A percentile compares a stretch with the other conserved stretches of the same genome.
Conservation (phyloP, 371 early-diverging fungal species). For the Conidiobolus incongruus region DNA sequence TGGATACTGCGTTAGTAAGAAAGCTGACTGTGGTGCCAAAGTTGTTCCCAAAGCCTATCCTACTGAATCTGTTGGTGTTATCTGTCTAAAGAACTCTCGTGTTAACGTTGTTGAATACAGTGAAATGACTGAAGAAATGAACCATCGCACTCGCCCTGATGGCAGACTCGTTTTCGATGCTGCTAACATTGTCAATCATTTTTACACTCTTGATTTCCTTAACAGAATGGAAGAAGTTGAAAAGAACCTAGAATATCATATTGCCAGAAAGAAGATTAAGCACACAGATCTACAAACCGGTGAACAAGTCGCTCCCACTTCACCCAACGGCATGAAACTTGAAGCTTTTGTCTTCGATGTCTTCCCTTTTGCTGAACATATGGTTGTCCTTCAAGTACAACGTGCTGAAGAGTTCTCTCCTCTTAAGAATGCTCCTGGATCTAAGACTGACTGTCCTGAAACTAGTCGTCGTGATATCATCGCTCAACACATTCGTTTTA, state of each 20-base stretch:
- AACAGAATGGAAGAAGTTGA: conserved; percentile 61
- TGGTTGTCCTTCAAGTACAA: conserved; percentile 81
- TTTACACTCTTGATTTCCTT: conserved; percentile 82
- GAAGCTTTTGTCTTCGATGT: conserved; percentile 90
- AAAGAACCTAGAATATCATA: conserved; percentile 69
- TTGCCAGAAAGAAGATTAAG: conserved; percentile 94
- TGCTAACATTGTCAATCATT: conserved; percentile 96
- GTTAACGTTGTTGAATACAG: conserved; percentile 89
- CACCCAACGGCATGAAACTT: conserved; percentile 87
- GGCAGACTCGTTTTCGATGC: conserved; percentile 61
- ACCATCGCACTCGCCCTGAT: conserved; percentile 34
- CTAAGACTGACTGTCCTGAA: conserved; percentile 75
- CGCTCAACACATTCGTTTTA: conserved; percentile 61
- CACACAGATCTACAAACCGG: conserved; percentile 57
- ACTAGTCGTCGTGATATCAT: conserved; percentile 76
- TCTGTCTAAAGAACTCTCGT: conserved; percentile 60
- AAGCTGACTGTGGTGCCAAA: conserved; percentile 86
- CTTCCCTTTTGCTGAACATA: conserved; percentile 60
- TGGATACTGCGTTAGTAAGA: conserved; percentile 56
- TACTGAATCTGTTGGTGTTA: conserved; percentile 84
- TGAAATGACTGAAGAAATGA: conserved; percentile 59
- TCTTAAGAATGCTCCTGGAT: conserved; percentile 90
- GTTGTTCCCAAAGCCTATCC: conserved; percentile 67
- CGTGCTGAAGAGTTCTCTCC: conserved; percentile 92
- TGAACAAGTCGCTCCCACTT: conserved; percentile 39